Conservation (phyloP, 495 filamentous ascomycete genomes). For the Rostrohypoxylon terebratum region DNA sequence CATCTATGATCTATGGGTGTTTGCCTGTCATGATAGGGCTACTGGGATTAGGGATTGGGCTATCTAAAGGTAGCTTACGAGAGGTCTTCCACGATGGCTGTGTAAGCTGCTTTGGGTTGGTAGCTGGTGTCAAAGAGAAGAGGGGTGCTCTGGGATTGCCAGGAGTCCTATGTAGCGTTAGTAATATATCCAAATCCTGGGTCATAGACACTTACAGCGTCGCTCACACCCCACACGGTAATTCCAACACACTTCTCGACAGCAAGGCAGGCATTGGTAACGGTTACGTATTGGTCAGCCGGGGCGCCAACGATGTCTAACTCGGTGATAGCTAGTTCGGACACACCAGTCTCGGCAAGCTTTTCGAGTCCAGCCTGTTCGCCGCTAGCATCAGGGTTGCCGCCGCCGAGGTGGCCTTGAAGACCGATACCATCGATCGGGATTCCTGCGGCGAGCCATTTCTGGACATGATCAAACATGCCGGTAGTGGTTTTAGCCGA, state of each 20-base stretch:
- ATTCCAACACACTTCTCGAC: conserved; percentile 73
- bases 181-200: not conserved
- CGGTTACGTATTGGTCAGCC: conserved; percentile 69
- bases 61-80: conserved; percentile 1
- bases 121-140: conserved; percentile 72
- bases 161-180: conserved; percentile 60
- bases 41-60: not conserved
- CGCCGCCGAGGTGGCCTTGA: conserved; percentile 71
- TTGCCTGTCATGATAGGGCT: not conserved
- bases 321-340: conserved; percentile 72
- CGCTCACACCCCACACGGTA: conserved; percentile 78
- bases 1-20: not conserved
- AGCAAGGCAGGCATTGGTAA: conserved; percentile 71
- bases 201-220: conserved; percentile 58
- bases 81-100: conserved; percentile 63
- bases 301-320: conserved; percentile 72
- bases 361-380: conserved; percentile 57
- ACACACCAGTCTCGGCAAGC: conserved; percentile 63
- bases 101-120: conserved; percentile 71
- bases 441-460: conserved; percentile 71
- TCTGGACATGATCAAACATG: conserved; percentile 72
- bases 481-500: conserved; percentile 67
- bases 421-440: conserved; percentile 80
- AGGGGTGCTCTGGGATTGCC: conserved; percentile 68
- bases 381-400: conserved; percentile 58